Conservation (phyloP, 179 eudicot species). For the Vitellaria paradoxa region DNA sequence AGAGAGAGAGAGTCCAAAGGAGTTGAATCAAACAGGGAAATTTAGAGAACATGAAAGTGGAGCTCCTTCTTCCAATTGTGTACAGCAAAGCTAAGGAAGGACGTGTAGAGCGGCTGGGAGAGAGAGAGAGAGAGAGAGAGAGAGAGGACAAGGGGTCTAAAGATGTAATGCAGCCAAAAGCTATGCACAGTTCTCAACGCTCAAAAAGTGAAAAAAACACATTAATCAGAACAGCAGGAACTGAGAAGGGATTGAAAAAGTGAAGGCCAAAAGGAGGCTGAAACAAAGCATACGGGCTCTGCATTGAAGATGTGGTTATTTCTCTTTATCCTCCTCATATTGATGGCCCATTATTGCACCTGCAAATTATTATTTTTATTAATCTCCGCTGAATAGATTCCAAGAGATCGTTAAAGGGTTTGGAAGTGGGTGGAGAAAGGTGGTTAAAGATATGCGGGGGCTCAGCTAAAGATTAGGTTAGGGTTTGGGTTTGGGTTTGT, state of each 20-base stretch:
- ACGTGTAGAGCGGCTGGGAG: neutral
- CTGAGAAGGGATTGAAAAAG: slow-evolving; percentile 17
- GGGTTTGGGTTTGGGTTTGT: slow-evolving; percentile 15
- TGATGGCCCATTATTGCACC: neutral
- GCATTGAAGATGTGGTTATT: neutral
- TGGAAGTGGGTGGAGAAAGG: slow-evolving; percentile 24
- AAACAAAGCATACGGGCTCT: slow-evolving; percentile 4
- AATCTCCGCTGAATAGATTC: neutral
- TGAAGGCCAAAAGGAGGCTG: slow-evolving; percentile 28
- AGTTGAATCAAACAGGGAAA: slow-evolving; percentile 11
- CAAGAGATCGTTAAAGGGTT: slow-evolving; percentile 3
- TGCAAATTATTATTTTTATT: neutral
- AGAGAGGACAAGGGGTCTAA: slow-evolving; percentile 10
- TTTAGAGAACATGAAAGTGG: neutral
- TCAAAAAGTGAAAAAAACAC: slow-evolving; percentile 29
- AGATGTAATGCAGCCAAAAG: slow-evolving; percentile 22
- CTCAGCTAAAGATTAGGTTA: neutral
- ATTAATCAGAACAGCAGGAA: slow-evolving; percentile 31
- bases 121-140: slow-evolving; percentile 4
- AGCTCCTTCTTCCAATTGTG: slow-evolving; percentile 15
- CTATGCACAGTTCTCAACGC: slow-evolving; percentile 46
- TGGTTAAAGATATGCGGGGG: slow-evolving; percentile 18
- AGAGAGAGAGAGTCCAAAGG: slow-evolving; percentile 5
- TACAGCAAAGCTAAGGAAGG: slow-evolving; percentile 22
- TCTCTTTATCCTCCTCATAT: slow-evolving; percentile 9